Base-by-base conservation (phyloP, 1,284 basidiomycete genomes). In the Cryptococcus sp. region DNA sequence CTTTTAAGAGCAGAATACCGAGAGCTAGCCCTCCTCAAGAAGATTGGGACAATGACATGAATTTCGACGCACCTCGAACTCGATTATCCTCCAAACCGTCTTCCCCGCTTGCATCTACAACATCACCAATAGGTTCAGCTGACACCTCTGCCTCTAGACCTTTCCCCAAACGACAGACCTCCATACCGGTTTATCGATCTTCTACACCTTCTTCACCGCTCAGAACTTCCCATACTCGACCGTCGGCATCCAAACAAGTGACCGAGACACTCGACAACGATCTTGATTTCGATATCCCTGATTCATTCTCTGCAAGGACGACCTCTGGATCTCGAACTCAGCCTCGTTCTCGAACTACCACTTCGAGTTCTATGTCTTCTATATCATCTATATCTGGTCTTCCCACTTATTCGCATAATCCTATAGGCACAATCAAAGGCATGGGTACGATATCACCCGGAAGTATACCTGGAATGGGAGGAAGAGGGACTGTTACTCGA, bases 401-500 rank as follows among this genome's bases (percentile, higher is more conserved):
- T 23, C 23, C 23, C 23, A 23, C 23, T 23, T 23, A 23, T 23
- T 23, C 23, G 23, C 42, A 36, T 7, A 36, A 46, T 43, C 62
- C 63, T 42, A 58, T 57, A 7, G 50, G 61, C 4, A 69, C 64
- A 7, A 57, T 72, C 34, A 57, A 71, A 13, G 70, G 70, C 1
- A 47, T 49, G 3, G 70, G 72, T 1, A 69, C 70, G 0, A 55
- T 23, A 23, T 23, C 23, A 23, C 23, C 23, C 23, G 23, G 23
- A 23, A 23, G 23, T 23, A 23, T 23, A 23, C 23, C 23, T 23
- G 23, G 23, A 23, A 23, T 23, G 23, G 23, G 23, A 23, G 23
- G 64, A 23, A 71, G 72, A 1, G 72, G 72, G 3, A 70, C 67
- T 3, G 67, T 74, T 55, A 74, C 72, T 34, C 61, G 63, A 4